Percentiles rank a stretch among this genome's conserved stretches.
phyloP scores from a whole-genome alignment of 169 alveolate genomes.

The Plasmodium fragile region DNA sequence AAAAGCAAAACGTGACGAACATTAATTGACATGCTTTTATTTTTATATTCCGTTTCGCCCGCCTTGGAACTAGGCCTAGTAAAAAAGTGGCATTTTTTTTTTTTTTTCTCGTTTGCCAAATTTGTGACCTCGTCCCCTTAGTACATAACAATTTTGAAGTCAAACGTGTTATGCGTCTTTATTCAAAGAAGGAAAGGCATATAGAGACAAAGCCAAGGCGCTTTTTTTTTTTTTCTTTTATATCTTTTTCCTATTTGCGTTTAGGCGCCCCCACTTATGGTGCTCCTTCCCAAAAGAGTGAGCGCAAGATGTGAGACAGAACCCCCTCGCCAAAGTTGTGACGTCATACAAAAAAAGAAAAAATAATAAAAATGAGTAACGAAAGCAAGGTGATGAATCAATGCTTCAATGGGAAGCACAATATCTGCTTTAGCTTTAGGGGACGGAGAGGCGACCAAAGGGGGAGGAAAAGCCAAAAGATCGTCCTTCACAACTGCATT shows the following conservation, averaged over 20 bases:
- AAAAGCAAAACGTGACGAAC: not conserved
- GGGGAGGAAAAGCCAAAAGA: conserved; percentile 28
- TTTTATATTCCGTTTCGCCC: not conserved
- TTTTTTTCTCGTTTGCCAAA: not conserved
- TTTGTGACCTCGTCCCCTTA: not conserved
- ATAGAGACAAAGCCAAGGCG: not conserved
- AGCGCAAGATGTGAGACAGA: not conserved
- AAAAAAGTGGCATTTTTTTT: not conserved
- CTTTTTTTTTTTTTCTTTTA: no score
- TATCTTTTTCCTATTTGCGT: not conserved
- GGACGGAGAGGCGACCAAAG: not conserved
- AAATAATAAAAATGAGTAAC: conserved; percentile 35
- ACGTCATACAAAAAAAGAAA: not conserved
- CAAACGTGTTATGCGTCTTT: not conserved
- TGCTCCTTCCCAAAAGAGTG: not conserved
- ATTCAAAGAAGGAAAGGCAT: not conserved
- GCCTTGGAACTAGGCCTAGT: not conserved
- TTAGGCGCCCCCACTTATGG: not conserved
- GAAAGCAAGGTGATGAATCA: conserved; percentile 45
- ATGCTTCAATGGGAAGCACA: conserved; percentile 40
- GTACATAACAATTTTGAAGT: not conserved
- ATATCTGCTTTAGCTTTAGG: conserved; percentile 14
- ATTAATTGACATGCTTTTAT: not conserved
- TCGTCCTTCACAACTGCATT: conserved; percentile 59
- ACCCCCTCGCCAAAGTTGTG: not conserved